Conservation (phyloP, 176 grass and related monocot genomes). For the Cenchrus purpureus region DNA sequence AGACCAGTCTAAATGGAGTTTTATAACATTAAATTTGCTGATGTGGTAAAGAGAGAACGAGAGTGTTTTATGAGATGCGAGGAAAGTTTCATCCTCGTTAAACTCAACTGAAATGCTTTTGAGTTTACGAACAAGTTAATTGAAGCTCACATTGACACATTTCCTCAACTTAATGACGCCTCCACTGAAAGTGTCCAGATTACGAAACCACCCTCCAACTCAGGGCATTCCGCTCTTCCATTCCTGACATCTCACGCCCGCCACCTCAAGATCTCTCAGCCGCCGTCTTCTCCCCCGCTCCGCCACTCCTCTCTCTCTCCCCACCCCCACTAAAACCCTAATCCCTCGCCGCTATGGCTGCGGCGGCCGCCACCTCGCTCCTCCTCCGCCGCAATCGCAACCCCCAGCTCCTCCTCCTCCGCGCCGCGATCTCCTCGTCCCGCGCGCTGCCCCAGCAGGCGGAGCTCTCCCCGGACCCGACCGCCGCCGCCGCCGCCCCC, state of each 20-base stretch:
- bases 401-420: constrained; percentile 42
- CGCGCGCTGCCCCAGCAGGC: constrained; percentile 73
- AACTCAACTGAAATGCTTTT: too few species aligned
- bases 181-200: constrained; percentile 1
- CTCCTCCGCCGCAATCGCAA: constrained; percentile 58
- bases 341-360: constrained; percentile 61
- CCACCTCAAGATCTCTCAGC: constrained; percentile 44
- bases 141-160: too few species aligned
- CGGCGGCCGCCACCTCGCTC: constrained; percentile 52
- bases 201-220: constrained; percentile 15
- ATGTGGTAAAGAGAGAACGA: too few species aligned
- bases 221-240: background rate
- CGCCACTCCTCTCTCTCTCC: constrained; percentile 4
- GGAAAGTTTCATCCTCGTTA: too few species aligned
- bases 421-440: constrained; percentile 67
- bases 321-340: constrained; percentile 57
- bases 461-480: constrained; percentile 52
- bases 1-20: too few species aligned
- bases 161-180: too few species aligned
- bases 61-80: too few species aligned
- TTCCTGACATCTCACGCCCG: background rate
- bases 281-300: constrained; percentile 21
- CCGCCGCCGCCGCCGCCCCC: constrained; percentile 29
- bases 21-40: too few species aligned
- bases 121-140: too few species aligned